Percentiles rank a stretch among this genome's conserved stretches.
Conservation (phyloP, 768 basidiomycete genomes). For the Lactarius vividus region DNA sequence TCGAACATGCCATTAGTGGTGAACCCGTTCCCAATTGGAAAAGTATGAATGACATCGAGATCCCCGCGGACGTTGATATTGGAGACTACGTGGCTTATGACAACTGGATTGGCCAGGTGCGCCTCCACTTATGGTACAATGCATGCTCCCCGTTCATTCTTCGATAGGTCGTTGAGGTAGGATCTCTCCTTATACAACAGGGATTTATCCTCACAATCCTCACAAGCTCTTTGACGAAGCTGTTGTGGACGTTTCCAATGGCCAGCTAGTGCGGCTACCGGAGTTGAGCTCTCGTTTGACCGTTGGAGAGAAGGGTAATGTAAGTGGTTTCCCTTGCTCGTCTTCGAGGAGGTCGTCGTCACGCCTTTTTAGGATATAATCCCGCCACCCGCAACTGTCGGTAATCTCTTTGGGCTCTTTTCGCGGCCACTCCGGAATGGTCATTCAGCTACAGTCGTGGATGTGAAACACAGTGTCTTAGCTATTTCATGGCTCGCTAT, state of each 20-base stretch:
- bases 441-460: constrained; percentile 60
- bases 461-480: constrained; percentile 72
- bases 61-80: constrained; percentile 59
- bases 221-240: constrained; percentile 80
- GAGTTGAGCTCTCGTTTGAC: constrained; percentile 74
- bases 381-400: constrained; percentile 49
- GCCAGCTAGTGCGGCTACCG: constrained; percentile 66
- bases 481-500: constrained; percentile 85
- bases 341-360: constrained; percentile 12
- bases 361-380: constrained; percentile 56
- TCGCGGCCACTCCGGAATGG: constrained; percentile 44
- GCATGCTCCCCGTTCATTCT: constrained; percentile 19
- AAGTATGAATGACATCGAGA: constrained; percentile 53
- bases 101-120: constrained; percentile 89
- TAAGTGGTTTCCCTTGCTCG: constrained; percentile 37
- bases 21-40: constrained; percentile 63
- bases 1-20: constrained; percentile 73
- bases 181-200: constrained; percentile 26
- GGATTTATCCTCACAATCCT: constrained; percentile 21
- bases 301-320: constrained; percentile 74
- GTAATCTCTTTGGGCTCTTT: constrained; percentile 46
- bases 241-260: constrained; percentile 62
- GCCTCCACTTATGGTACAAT: constrained; percentile 29
- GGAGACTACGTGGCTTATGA: constrained; percentile 81
- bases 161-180: constrained; percentile 71